Base-by-base conservation (phyloP, 2,329 filamentous ascomycete species). In the Penicillium sumatraense region DNA sequence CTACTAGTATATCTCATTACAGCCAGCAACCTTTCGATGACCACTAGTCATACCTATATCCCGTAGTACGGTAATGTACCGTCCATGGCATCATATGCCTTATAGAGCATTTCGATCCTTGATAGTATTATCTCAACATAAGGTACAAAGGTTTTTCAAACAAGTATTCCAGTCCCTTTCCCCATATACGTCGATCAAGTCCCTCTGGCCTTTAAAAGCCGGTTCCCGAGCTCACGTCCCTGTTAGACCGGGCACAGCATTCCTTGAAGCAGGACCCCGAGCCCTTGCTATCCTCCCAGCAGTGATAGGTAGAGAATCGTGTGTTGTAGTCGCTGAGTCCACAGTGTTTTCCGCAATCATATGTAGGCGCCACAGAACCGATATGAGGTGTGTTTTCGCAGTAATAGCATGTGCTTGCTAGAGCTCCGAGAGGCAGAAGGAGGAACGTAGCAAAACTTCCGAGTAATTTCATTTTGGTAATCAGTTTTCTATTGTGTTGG, bases 311-410 rank as follows among this genome's bases (percentile, higher is more conserved):
- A n/a, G 16, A 18, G 21, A 49, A 10, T 3, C 16, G 9, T 18
- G 46, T 49, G 31, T 49, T 26, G 8, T 49, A 49, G 21, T 20
- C 18, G 20, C n/a, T 24, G 8, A 49, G 18, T 6, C 46, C 46
- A 10, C 46, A 49, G 9, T 49, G 31, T n/a, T 49, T 49, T 26
- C 46, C 46, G 23, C 46, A 49, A 5, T 23, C 14, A 20, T 49
- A 49, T 21, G 46, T 49, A 24, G 46, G 46, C 1, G 46, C 46
- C 18, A 49, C 46, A 9, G 46, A 8, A 13, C 46, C 46, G 14
- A 49, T 20, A 21, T 49, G 46, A 27, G 46, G 46, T 14, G 33
- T 36, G 33, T 49, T 49, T 49, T 49, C 46, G 14, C 46, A 49
- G 9, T n/a, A 49, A 21, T 49, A 49, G 33, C 46, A 21, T 14